These are phyloP conservation scores for Capsella bursapastoris DNA, from an alignment of 345 rosid species.

Conservation along the genomic window DNA sequence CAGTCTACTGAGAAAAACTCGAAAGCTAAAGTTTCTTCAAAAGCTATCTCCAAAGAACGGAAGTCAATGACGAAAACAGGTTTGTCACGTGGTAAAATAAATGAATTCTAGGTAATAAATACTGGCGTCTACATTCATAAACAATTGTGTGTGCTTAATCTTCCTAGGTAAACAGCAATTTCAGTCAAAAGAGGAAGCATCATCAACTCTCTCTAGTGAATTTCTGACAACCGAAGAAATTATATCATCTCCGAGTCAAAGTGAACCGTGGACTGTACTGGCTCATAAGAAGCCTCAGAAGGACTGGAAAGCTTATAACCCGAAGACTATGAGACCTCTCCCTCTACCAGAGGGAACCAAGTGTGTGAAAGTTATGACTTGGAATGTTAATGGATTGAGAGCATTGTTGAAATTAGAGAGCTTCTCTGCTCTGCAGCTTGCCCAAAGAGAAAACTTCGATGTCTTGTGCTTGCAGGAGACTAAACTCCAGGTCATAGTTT, in stretches of 20 bases:
- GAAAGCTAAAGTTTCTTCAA: constrained; percentile 27
- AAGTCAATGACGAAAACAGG: constrained; percentile 47
- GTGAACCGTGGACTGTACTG: constrained; percentile 88
- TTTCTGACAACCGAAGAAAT: constrained; percentile 36
- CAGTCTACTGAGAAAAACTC: constrained; percentile 33
- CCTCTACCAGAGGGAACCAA: constrained; percentile 54
- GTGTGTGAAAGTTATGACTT: constrained; percentile 74
- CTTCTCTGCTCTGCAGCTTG: constrained; percentile 80
- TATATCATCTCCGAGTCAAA: constrained; percentile 36
- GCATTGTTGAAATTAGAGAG: constrained; percentile 74
- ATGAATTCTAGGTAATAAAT: not conserved
- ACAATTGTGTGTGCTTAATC: constrained; percentile 33
- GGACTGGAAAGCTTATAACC: constrained; percentile 82
- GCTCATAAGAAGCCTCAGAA: constrained; percentile 95
- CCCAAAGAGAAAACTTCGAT: constrained; percentile 82
- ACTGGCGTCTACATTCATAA: not conserved
- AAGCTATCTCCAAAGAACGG: constrained; percentile 39
- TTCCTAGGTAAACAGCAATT: constrained; percentile 45
- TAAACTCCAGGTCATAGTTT: constrained; percentile 65
- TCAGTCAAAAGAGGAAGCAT: constrained; percentile 43
- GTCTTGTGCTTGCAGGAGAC: constrained; percentile 95
- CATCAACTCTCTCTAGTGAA: constrained; percentile 43
- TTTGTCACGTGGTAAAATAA: constrained; percentile 46
- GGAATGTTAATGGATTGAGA: constrained; percentile 96
- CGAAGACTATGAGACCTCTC: constrained; percentile 76